A percentile compares a stretch with the other conserved stretches of the same genome.
Evolutionary conservation across 805 yeast species (phyloP).

Genomic region (Wickerhamiella alocasiicola): DNA sequence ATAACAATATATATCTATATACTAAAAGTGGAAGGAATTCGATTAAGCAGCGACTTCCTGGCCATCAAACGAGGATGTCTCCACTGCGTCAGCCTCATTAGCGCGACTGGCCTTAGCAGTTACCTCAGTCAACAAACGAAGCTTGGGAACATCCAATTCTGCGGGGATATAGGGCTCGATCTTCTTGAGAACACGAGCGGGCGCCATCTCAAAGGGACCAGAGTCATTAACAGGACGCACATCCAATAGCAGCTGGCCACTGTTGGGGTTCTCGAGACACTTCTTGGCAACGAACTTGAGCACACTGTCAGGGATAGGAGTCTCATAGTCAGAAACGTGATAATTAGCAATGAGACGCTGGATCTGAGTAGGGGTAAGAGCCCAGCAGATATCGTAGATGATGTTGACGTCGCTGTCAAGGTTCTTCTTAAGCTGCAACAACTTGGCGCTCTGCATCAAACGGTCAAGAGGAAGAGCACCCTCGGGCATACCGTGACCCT

Average conservation of each 20-base stretch:
- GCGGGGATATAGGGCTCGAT: constrained; percentile 71
- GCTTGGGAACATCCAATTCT: constrained; percentile 77
- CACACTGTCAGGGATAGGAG: constrained; percentile 75
- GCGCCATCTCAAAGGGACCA: constrained; percentile 32
- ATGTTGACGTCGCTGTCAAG: constrained; percentile 82
- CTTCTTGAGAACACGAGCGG: constrained; percentile 59
- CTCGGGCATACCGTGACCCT: constrained; percentile 79
- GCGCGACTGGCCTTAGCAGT: constrained; percentile 23
- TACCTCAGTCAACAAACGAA: constrained; percentile 78
- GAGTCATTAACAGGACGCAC: constrained; percentile 31
- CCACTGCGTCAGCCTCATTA: background rate
- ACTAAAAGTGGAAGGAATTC: too few relatives aligned
- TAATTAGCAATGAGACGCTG: constrained; percentile 85
- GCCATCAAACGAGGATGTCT: too few relatives aligned
- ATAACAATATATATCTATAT: too few relatives aligned
- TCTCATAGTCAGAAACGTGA: constrained; percentile 85
- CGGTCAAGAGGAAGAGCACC: constrained; percentile 76
- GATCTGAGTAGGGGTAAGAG: constrained; percentile 87
- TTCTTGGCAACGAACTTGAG: constrained; percentile 57
- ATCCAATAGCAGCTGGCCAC: constrained; percentile 28
- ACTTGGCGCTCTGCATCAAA: constrained; percentile 82
- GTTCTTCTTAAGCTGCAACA: constrained; percentile 81
- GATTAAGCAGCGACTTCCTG: too few relatives aligned
- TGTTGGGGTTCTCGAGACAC: constrained; percentile 29
- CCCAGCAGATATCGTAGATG: constrained; percentile 87